Percentiles rank a stretch among this genome's conserved stretches.
phyloP scores from a whole-genome alignment of 495 filamentous ascomycete species.

The Usnea hakonensis region DNA sequence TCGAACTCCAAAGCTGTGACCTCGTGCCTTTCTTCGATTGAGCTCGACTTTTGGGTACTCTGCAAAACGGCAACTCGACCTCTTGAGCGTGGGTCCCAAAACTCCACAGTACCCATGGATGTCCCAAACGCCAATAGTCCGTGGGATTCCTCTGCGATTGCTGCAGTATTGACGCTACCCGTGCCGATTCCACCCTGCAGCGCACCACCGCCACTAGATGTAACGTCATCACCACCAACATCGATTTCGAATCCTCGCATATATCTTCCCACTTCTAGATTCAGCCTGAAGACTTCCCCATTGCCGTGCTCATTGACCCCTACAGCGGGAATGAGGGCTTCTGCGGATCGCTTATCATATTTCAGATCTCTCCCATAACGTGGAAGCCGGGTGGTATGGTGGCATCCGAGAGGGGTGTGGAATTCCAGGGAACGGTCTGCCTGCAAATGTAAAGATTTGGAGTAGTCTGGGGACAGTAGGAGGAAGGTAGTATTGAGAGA shows the following conservation, averaged over 20 bases:
- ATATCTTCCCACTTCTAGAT: conserved; percentile 83
- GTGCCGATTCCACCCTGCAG: conserved; percentile 76
- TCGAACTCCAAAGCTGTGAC: conserved; percentile 86
- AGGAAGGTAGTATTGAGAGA: conserved; percentile 91
- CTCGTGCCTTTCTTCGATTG: conserved; percentile 52
- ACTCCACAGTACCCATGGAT: conserved; percentile 89
- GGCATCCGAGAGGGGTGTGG: conserved; percentile 82
- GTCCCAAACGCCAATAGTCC: conserved; percentile 92
- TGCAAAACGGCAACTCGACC: conserved; percentile 71
- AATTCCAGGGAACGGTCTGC: conserved; percentile 87
- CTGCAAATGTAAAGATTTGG: conserved; percentile 91
- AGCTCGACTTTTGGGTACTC: conserved; percentile 33
- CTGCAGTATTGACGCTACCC: conserved; percentile 80
- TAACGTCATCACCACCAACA: conserved; percentile 72
- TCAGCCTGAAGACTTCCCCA: conserved; percentile 88
- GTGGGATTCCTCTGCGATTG: conserved; percentile 84
- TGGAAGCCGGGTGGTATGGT: conserved; percentile 80
- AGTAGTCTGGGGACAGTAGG: conserved; percentile 87
- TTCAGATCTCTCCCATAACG: conserved; percentile 85
- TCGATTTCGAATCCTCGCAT: conserved; percentile 76
- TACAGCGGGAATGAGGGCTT: conserved; percentile 79
- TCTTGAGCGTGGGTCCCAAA: conserved; percentile 85
- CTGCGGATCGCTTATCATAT: conserved; percentile 77
- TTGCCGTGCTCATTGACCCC: conserved; percentile 75
- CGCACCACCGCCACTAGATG: conserved; percentile 53